Conservation (phyloP, 768 basidiomycete genomes). For the Sarcodon sp. region DNA sequence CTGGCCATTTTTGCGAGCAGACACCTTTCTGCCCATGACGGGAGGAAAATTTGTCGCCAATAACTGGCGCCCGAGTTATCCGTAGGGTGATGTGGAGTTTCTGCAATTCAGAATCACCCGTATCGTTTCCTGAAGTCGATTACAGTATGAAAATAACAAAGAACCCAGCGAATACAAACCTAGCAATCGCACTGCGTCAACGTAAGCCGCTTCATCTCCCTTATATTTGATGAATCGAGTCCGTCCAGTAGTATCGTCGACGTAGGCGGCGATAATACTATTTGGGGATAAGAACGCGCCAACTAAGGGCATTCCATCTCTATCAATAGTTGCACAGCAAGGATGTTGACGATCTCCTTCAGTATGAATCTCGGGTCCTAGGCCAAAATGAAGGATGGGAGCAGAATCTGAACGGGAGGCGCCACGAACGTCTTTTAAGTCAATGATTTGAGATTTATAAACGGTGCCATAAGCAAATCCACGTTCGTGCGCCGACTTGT, state of each 20-base stretch:
- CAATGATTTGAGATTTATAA: slow-evolving; percentile 89
- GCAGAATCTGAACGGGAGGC: slow-evolving; percentile 39
- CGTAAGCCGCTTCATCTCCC: slow-evolving; percentile 82
- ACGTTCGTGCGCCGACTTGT: slow-evolving; percentile 96
- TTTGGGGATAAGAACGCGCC: slow-evolving; percentile 62
- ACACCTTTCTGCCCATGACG: slow-evolving; percentile 99
- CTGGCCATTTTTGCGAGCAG: slow-evolving; percentile 98
- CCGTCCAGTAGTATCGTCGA: slow-evolving; percentile 71
- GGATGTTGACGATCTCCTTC: slow-evolving; percentile 34
- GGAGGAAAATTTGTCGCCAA: slow-evolving; percentile 99
- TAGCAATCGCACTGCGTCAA: slow-evolving; percentile 85
- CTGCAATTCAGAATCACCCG: slow-evolving; percentile 79
- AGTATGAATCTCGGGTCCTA: slow-evolving; percentile 61
- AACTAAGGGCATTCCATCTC: slow-evolving; percentile 76
- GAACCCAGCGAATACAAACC: slow-evolving; percentile 31
- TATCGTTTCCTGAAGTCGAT: slow-evolving; percentile 53
- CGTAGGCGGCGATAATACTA: slow-evolving; percentile 75
- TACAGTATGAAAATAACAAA: not conserved
- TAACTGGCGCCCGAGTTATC: slow-evolving; percentile 89
- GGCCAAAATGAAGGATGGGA: slow-evolving; percentile 82
- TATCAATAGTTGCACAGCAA: slow-evolving; percentile 45
- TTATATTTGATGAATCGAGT: slow-evolving; percentile 92
- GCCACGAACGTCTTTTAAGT: slow-evolving; percentile 72
- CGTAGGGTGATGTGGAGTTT: slow-evolving; percentile 90
- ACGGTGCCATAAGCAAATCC: slow-evolving; percentile 96